Conservation (phyloP, 2,329 filamentous ascomycete species). For the Trichoderma afroharzianum region DNA sequence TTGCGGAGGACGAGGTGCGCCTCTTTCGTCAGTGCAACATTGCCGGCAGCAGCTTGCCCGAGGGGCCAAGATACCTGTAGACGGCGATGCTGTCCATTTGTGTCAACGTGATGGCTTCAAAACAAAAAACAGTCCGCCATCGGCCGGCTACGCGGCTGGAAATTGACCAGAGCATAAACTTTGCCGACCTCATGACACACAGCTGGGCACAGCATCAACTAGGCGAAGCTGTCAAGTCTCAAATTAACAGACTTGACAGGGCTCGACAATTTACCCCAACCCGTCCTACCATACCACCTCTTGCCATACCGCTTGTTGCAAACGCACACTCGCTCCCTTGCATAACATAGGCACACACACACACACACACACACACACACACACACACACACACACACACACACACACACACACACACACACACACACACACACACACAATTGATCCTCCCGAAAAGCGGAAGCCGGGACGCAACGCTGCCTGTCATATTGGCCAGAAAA, state of each 20-base stretch:
- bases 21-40: constrained; percentile 78
- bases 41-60: constrained; percentile 58
- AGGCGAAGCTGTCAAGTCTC: neutral
- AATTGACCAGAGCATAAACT: neutral
- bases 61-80: constrained; percentile 40
- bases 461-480: constrained; percentile 6
- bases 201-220: neutral
- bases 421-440: neutral
- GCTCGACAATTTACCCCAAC: neutral
- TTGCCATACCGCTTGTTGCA: neutral
- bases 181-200: neutral
- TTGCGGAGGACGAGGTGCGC: constrained; percentile 68
- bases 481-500: neutral
- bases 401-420: too few relatives aligned
- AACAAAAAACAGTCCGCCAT: neutral
- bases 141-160: neutral
- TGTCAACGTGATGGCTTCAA: neutral
- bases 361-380: too few relatives aligned
- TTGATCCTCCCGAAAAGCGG: constrained; percentile 11
- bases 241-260: neutral
- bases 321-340: neutral
- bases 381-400: too few relatives aligned
- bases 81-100: neutral
- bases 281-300: neutral
- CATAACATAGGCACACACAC: neutral